Base-by-base conservation (phyloP, 2,329 filamentous ascomycete species). In the Pseudogymnoascus sp. region DNA sequence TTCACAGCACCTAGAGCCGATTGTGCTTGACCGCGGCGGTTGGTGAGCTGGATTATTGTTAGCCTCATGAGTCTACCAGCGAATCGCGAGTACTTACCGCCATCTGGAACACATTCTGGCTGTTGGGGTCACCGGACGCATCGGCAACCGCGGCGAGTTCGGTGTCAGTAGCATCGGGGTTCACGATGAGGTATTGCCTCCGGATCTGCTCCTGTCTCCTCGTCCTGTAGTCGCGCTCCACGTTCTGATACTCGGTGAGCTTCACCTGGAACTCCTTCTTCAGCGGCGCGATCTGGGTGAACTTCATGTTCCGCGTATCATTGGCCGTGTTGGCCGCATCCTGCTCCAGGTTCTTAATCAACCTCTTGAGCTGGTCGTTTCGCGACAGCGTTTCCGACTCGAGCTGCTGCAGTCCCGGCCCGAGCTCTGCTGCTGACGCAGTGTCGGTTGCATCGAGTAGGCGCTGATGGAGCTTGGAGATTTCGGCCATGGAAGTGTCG, bases 51-150 rank as follows among this genome's bases (percentile, higher is more conserved):
- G 59, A 42, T 13, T 17, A 28, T 64, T 21, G 26, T 60, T 40
- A 35, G n/a, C 35, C 23, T 38, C 53, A 8, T 59, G 33, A 66
- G 33, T 60, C 60, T 31, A 13, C 42, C 47, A 62, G 61, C 4
- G 31, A 38, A 28, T 36, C 33, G 42, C 60, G 23, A 64, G 36
- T 28, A 81, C 86, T 75, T 82, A 93, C 90, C 65, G 90, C 90
- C 64, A 86, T 88, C 76, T 92, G 88, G 78, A 93, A 95, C 63
- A 95, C 87, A 71, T 89, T 88, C 77, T 93, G 87, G 65, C 89
- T 84, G 62, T 87, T 85, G 87, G 89, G 90, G 73, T 92, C 87
- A 69, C 90, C 81, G 23, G 85, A 79, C 3, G 89, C 89, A 73
- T 90, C 79, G 60, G 82, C 78, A 2, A 93, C 86, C 75, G 93